A percentile compares a stretch with the other conserved stretches of the same genome.
Conservation (phyloP, 768 basidiomycete genomes). For the Butyriboletus loyo region DNA sequence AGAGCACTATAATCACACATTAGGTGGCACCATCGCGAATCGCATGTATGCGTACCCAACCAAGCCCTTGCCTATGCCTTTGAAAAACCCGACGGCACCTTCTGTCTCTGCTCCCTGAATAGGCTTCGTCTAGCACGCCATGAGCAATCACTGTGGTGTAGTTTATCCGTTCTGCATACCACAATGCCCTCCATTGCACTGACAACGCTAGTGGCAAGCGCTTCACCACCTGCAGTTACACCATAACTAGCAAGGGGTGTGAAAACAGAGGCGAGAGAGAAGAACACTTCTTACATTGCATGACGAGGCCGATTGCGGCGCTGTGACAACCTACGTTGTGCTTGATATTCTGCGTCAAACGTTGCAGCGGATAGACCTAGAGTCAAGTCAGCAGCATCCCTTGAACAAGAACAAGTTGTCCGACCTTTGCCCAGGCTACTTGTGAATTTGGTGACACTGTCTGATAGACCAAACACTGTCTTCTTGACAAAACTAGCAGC, state of each 20-base stretch:
- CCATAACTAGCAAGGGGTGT: conserved; percentile 63
- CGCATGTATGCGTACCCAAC: conserved; percentile 62
- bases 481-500: conserved; percentile 99
- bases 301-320: conserved; percentile 94
- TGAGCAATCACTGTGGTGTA: neutral
- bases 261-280: neutral
- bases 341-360: conserved; percentile 94
- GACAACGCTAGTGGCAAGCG: conserved; percentile 88
- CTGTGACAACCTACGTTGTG: conserved; percentile 80
- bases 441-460: conserved; percentile 97
- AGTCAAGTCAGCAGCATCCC: neutral
- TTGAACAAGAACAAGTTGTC: neutral
- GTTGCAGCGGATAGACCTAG: conserved; percentile 93
- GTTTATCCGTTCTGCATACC: conserved; percentile 41
- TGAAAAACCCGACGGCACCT: conserved; percentile 96
- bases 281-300: conserved; percentile 63
- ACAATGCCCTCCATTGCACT: conserved; percentile 96
- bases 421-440: conserved; percentile 94
- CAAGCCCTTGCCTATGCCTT: conserved; percentile 93
- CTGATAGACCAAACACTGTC: conserved; percentile 93
- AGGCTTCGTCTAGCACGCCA: conserved; percentile 74
- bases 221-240: conserved; percentile 92
- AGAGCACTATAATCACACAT: conserved; percentile 55
- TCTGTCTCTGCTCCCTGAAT: conserved; percentile 94
- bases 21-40: neutral